Evolutionary conservation across 2,329 filamentous ascomycete genomes (phyloP), one percentile per base, ranked within the genome.

Genomic region (Neospermospora avenae): DNA sequence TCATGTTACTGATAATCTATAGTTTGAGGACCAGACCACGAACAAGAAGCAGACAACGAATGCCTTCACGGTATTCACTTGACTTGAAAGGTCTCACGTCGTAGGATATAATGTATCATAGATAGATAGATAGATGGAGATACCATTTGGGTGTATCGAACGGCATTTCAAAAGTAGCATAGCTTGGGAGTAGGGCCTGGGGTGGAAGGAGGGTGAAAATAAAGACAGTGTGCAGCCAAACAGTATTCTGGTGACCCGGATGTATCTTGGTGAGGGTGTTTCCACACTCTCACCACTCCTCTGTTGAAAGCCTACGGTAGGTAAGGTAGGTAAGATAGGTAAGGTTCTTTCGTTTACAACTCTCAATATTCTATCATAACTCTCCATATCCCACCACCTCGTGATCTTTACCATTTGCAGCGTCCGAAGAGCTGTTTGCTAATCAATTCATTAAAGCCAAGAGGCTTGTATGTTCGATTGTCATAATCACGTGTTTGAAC

Each of bases 11-110:
- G 49, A 57, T 46, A 46, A 22, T 7, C 22, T 49, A 41, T 55
- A 79, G 76, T 76, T 74, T 57, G 77, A 80, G 69, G 76, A 78
- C 53, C 66, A 70, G 35, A 66, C 49, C 10, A 64, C 35, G 22
- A 63, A 66, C n/a, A 68, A 68, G 51, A 64, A 64, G 56, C 63
- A 62, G 13, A 45, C 63, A 49, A 57, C 65, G 37, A 69, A 61
- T 52, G 62, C 58, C 16, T 72, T 70, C 46, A 69, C 57, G 3
- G 53, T 56, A 18, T 63, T 65, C 39, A 63, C 68, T 18, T 71
- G 58, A 63, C 68, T 18, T 71, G 58, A 64, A 52, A 51, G 28
- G 7, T 41, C 6, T 18, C 18, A 28, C 22, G 39, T 18, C 31
- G 55, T 37, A 42, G 57, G 54, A 61, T 55, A 52, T 58, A 54